phyloP scores from a whole-genome alignment of 192 early-diverging fungal species.

The Cetraspora pellucida region DNA sequence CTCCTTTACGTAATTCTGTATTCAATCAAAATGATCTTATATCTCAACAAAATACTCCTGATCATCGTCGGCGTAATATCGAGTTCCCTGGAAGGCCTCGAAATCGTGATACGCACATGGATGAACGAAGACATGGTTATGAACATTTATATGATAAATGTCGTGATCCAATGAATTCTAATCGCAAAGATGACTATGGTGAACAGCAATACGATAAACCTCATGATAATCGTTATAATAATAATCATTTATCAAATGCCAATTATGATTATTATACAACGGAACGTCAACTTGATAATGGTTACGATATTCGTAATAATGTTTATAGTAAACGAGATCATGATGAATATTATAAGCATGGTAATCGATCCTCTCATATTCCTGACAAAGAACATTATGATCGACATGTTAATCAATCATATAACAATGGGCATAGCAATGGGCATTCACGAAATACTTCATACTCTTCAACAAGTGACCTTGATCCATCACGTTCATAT shows the following conservation, averaged over 20 bases:
- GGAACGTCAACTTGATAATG: background rate
- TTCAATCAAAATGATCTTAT: background rate
- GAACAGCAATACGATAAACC: background rate
- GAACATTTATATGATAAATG: background rate
- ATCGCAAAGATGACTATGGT: background rate
- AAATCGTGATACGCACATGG: background rate
- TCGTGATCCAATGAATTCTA: background rate
- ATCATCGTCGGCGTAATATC: background rate
- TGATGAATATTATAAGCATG: background rate
- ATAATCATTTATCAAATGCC: no score
- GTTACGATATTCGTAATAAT: background rate
- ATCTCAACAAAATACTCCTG: background rate
- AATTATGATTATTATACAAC: background rate
- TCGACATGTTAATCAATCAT: background rate
- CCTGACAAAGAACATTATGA: slow-evolving; percentile 9
- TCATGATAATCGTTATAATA: background rate
- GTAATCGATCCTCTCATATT: background rate
- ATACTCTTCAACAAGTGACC: slow-evolving; percentile 10
- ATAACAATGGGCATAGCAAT: background rate
- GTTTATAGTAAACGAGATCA: background rate
- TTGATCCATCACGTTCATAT: background rate
- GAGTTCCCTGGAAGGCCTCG: background rate
- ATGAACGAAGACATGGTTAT: background rate
- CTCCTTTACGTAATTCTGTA: background rate
- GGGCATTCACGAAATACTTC: slow-evolving; percentile 20